Base-by-base conservation (phyloP, 371 early-diverging fungal genomes). In the Mucor irregularis region DNA sequence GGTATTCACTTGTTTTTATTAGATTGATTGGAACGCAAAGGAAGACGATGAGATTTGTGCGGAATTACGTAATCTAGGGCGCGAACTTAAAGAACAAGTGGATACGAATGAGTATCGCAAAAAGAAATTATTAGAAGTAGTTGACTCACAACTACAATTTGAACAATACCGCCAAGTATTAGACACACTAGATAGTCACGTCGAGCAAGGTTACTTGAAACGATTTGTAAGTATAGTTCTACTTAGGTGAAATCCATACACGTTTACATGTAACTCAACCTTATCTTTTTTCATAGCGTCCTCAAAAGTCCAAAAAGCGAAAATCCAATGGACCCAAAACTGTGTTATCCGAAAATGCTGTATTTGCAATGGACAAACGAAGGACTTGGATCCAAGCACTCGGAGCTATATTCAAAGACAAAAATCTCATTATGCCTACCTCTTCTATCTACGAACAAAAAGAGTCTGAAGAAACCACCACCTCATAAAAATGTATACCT, bases 131-230 rank as follows among this genome's bases (percentile, higher is more conserved):
- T 63, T 86, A 14, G 75, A 87, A 8, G 74, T 88, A 2, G 92
- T 91, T 2, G 79, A 84, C 31, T 78, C 82, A 30, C 87, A 91
- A 65, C 76, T 92, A 42, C 94, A 89, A 3, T 92, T 78, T 66
- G 95, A 96, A 61, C 92, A 96, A 68, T 95, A 92, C 71, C 84
- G 84, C 24, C 82, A 85, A 39, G 88, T 96, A 6, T 73, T 96
- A 54, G 95, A 95, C 56, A 91, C 89, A 40, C 68, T 92, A 26
- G 92, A 95, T 64, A 84, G 84, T 58, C 91, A 90, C 62, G 87
- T 95, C 9, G 95, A 93, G 59, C 85, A 86, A 58, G 84, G 88
- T 43, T 96, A 90, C 61, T 62, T 83, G 34, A 93, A 93, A 69
- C 78, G 96, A 64, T 88, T 87, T 73, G 90, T 91, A 80, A 78